Percentiles rank a stretch among this genome's conserved stretches.
Conservation (phyloP, 306 rosid genomes). For the Glycine tomentella region DNA sequence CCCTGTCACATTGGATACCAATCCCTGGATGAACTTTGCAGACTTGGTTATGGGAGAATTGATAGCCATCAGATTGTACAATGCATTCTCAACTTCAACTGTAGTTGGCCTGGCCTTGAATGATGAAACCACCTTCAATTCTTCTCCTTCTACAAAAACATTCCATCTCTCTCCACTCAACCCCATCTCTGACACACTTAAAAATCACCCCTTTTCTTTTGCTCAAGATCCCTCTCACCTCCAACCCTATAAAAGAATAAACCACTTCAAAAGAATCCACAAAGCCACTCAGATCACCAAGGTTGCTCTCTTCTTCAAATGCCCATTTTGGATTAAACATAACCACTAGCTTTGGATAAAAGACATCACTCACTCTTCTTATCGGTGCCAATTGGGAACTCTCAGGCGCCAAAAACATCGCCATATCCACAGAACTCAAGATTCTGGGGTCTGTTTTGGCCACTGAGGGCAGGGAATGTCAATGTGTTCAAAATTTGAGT, state of each 20-base stretch:
- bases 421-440: constrained; percentile 68
- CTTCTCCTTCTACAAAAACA: constrained; percentile 84
- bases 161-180: constrained; percentile 80
- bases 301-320: constrained; percentile 75
- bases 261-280: constrained; percentile 87
- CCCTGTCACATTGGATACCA: constrained; percentile 87
- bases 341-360: constrained; percentile 83
- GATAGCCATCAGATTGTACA: constrained; percentile 90
- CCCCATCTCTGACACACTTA: constrained; percentile 85
- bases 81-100: constrained; percentile 80
- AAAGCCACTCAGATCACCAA: constrained; percentile 66
- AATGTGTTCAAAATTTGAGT: constrained; percentile 57
- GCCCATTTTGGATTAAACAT: constrained; percentile 84
- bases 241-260: constrained; percentile 88
- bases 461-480: constrained; percentile 66
- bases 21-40: constrained; percentile 76
- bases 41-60: constrained; percentile 91
- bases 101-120: constrained; percentile 74
- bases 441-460: constrained; percentile 46
- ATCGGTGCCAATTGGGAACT: constrained; percentile 57
- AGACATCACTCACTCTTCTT: constrained; percentile 56
- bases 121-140: constrained; percentile 63
- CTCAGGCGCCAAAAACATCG: constrained; percentile 70
- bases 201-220: constrained; percentile 80
- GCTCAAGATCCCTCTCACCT: constrained; percentile 77